Evolutionary conservation across 441 rosid species (phyloP).

Genomic region (Mallotus japonicus): DNA sequence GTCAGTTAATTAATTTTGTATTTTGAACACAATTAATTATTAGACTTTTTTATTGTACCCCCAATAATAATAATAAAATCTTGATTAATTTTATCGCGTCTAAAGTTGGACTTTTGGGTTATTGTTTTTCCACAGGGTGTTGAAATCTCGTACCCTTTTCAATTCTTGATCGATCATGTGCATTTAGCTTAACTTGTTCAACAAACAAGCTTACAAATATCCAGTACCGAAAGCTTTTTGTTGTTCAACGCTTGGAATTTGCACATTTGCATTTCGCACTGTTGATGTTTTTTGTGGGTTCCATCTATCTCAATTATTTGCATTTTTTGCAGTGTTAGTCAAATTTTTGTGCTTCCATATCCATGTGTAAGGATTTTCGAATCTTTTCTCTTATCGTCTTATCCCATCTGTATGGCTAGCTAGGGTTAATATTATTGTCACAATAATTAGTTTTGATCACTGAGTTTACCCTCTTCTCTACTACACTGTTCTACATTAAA

Average conservation of each 20-base stretch:
- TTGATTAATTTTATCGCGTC: neutral
- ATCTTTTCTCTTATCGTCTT: no score
- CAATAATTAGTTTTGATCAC: no score
- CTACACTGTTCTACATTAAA: no score
- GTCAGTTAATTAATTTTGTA: no score
- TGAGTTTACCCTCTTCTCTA: no score
- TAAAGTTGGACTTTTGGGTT: neutral
- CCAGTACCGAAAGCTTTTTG: neutral
- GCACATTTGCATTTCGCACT: no score
- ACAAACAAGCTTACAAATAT: neutral
- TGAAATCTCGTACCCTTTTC: neutral
- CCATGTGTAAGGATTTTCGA: no score
- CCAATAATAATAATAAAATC: neutral
- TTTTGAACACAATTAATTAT: no score
- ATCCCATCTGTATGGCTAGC: no score
- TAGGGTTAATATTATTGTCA: neutral
- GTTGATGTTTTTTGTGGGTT: neutral
- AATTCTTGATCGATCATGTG: neutral
- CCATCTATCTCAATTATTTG: constrained; percentile 1
- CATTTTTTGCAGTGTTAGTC: neutral
- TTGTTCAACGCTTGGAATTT: neutral
- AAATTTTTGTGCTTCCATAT: neutral
- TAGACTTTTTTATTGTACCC: no score
- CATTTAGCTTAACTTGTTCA: neutral
- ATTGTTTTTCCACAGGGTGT: neutral